Evolutionary conservation across 768 basidiomycete genomes (phyloP), one percentile per base, ranked within the genome.

Genomic region (Mycena vitilis): DNA sequence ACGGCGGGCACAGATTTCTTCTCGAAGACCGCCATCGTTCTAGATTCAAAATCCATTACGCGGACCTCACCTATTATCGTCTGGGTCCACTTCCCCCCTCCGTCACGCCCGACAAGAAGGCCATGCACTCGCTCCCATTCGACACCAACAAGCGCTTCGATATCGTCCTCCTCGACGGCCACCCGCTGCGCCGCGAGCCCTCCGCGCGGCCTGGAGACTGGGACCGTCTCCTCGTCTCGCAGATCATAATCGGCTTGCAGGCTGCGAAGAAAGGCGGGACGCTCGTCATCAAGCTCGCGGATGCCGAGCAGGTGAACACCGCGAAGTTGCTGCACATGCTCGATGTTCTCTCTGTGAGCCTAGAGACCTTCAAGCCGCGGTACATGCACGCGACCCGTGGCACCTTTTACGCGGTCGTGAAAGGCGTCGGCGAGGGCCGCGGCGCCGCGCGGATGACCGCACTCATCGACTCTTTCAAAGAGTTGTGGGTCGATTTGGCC

Each of bases 291-390:
- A 73, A 73, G 56, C 71, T 77, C 36, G 63, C 71, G 8, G 66
- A 73, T 22, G 69, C 73, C 2, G 76, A 76, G 63, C 68, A 68
- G 30, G 54, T 69, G n/a, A 55, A 53, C 16, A 75, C 76, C 10
- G 73, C 74, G 44, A 73, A 76, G 65, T 63, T 76, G 23, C 38
- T 77, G 62, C 73, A 72, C 62, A 68, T 77, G 68, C 53, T 77
- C 58, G 75, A 76, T 54, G 55, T 60, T 7, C 66, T 77, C 12
- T 72, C 76, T n/a, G 30, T 38, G 12, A 49, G 63, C 48, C 40
- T 76, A 6, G 61, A 44, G 37, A 72, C 69, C 18, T 67, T 68
- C 55, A 77, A 77, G 62, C 75, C 76, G 44, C 64, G 58, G 36
- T 62, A 52, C 38, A 74, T 75, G 72, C 71, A 75, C 63, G 75